Base-by-base conservation (phyloP, 805 yeast genomes). In the Barnettozyma botsteinii region DNA sequence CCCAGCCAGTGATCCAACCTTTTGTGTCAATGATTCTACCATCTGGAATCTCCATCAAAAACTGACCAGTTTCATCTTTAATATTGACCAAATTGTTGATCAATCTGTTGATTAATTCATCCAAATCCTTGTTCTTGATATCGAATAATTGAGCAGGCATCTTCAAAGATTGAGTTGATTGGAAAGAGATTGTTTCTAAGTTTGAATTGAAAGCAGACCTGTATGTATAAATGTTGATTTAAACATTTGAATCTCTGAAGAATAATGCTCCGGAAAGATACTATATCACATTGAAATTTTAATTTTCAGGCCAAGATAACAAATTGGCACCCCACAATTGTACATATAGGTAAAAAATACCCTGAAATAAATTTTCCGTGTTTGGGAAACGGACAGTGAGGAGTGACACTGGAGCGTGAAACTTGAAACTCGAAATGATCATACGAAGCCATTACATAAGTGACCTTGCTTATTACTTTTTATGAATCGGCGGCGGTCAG, bases 1-100 rank as follows among this genome's bases (percentile, higher is more conserved):
- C 47, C 47, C 47, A 43, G 7, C 47, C 47, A 14, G 47, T 43
- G 35, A 43, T 40, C 47, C 47, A 43, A 9, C 47, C 47, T 31
- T 43, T 43, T 3, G 47, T 43, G 17, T 43, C 47, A 11, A 43
- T 43, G 24, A 43, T 37, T 24, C 47, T 25, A 7, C 47, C 47
- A 33, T 37, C 47, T 35, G 47, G 47, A 19, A 43, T 43, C 10
- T 25, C 33, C 47, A 43, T 43, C 12, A 43, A 22, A 14, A 42
- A 42, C 19, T 28, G 37, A 14, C 46, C 46, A 22, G 46, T 42
- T 17, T 38, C 42, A 32, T 42, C 46, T 29, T 23, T 42, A 17
- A 42, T 42, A 24, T 38, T 35, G 35, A 42, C 40, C 10, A 42
- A 12, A 21, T 42, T 42, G 31, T 30, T 13, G 21, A 42, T 42